Evolutionary conservation across 2,329 filamentous ascomycete species (phyloP).

Genomic region (Calonectria pauciramosa): DNA sequence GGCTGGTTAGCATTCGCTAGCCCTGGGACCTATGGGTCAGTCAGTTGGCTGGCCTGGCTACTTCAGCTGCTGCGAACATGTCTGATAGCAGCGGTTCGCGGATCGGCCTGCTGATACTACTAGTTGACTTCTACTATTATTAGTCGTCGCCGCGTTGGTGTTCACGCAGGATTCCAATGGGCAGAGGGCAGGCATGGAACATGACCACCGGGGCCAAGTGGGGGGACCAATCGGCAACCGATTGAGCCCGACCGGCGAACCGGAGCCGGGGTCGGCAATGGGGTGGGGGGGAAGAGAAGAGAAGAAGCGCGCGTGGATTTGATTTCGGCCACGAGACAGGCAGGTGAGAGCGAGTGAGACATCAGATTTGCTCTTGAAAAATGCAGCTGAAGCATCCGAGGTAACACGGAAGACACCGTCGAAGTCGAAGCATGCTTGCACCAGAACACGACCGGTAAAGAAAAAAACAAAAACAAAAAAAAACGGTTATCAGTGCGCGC

Average conservation of each 20-base stretch:
- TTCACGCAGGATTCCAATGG: conserved; percentile 1
- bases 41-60: not conserved
- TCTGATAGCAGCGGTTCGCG: not conserved
- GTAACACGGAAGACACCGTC: not conserved
- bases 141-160: not conserved
- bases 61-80: conserved; percentile 6
- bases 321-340: not conserved
- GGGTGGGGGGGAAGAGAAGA: conserved; percentile 2
- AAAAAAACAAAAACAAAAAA: conserved; percentile 2
- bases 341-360: not conserved
- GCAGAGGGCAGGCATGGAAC: conserved; percentile 9
- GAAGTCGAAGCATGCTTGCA: not conserved
- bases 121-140: not conserved
- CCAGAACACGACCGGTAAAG: not conserved
- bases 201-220: not conserved
- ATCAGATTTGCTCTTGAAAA: not conserved
- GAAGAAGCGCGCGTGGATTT: not conserved
- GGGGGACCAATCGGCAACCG: conserved; percentile 18
- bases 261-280: conserved; percentile 21
- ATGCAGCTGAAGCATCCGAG: not conserved
- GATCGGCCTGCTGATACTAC: not conserved
- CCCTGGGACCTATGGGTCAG: not conserved
- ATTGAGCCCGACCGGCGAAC: not conserved
- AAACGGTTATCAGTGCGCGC: conserved; percentile 5
- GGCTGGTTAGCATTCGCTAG: not conserved